Evolutionary conservation across 73 alveolate species (phyloP), one percentile per base, ranked within the genome.

Genomic region (Paramecium bursaria): DNA sequence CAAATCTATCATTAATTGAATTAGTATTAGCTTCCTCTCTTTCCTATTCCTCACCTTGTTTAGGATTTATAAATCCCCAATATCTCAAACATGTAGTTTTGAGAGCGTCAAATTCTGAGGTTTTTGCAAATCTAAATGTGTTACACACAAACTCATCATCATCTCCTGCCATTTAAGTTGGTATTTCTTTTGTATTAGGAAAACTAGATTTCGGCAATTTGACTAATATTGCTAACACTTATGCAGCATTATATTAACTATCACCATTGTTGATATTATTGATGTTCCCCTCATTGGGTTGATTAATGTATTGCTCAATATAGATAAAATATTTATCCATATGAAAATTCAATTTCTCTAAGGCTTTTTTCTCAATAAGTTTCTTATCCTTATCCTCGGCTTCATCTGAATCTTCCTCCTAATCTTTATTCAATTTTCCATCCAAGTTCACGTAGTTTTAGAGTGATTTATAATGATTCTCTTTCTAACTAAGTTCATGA

Each of bases 251-350:
- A 67, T 67, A 67, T 42, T 67, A 22, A 67, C 44, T 67, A 19
- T 67, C 82, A 57, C 33, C 76, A 29, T 57, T 50, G 19, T 57
- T 57, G 19, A 67, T 67, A 2, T 67, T 42, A 0, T 23, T 57
- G 15, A 39, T 39, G 7, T 67, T 57, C 44, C 44, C 49, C 5
- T 7, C 25, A 25, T 35, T 57, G 33, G 33, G 10, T 48, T 7
- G 7, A 42, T 42, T 67, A 3, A 67, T 67, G 35, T 47, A 33
- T 39, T 31, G 46, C 25, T 67, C 82, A 9, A 67, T 67, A 42
- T 67, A 42, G 10, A 35, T 15, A n/a, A 33, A 67, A 67, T 67
- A 67, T 67, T 67, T 67, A 67, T 67, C 82, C 26, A 47, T 67
- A 21, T 67, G 82, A 3, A 25, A 67, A 19, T 47, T 67, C n/a